A percentile compares a stretch with the other conserved stretches of the same genome.
phyloP scores from a whole-genome alignment of 176 grass and related monocot species.

The Echinochloa phyllopogon region DNA sequence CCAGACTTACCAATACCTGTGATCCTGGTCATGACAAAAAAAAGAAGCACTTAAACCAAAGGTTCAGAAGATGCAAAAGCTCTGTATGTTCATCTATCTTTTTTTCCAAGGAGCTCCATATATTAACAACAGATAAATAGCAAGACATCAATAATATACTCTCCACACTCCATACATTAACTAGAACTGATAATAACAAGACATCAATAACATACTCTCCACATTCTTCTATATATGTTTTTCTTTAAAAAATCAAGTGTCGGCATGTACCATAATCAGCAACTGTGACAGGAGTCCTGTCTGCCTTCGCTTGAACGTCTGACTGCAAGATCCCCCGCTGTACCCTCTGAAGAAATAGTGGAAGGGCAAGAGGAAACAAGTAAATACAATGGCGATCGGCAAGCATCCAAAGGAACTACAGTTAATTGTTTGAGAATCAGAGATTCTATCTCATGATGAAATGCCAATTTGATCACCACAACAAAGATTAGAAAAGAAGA shows the following conservation, averaged over 20 bases:
- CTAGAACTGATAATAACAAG: not conserved
- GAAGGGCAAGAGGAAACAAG: constrained; percentile 25
- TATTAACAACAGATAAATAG: not conserved
- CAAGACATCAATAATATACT: not conserved
- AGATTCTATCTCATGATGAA: not conserved
- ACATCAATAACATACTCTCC: not conserved
- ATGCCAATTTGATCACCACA: not conserved
- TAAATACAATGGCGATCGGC: not conserved
- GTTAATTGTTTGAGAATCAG: not conserved
- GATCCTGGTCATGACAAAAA: constrained; percentile 51
- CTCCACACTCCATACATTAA: not conserved
- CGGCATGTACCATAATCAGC: constrained; percentile 79
- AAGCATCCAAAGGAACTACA: constrained; percentile 8
- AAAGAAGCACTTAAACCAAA: not conserved
- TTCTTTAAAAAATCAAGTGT: not conserved
- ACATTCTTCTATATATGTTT: not conserved
- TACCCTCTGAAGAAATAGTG: constrained; percentile 50
- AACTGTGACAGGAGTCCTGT: constrained; percentile 88
- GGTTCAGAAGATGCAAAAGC: not conserved
- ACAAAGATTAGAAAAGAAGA: not conserved
- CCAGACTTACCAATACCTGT: constrained; percentile 85
- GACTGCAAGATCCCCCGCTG: constrained; percentile 78
- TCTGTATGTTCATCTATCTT: not conserved
- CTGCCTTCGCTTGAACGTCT: constrained; percentile 79
- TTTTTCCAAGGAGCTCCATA: not conserved